Conservation (phyloP, 345 rosid genomes). For the Kandelia obovata region DNA sequence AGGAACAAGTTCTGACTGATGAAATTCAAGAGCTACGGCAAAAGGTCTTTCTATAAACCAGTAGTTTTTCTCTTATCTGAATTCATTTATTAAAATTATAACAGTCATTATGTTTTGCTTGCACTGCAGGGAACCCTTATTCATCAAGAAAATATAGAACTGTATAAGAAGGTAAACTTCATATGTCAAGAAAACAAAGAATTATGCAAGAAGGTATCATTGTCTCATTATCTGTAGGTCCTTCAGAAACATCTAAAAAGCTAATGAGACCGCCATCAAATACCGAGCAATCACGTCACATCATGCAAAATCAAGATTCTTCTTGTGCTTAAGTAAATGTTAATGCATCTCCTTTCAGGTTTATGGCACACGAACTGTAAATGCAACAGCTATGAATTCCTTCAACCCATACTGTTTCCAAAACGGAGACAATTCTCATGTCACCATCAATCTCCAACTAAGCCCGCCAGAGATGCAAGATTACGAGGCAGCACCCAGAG, state of each 20-base stretch:
- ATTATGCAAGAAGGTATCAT: background rate
- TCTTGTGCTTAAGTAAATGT: constrained; percentile 1
- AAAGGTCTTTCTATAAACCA: constrained; percentile 34
- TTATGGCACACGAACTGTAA: constrained; percentile 30
- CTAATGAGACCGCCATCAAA: background rate
- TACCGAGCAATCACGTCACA: background rate
- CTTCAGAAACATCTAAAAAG: background rate
- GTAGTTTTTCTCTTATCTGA: background rate
- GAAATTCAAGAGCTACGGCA: constrained; percentile 52
- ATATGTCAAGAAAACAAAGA: constrained; percentile 29
- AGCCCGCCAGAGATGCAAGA: constrained; percentile 42
- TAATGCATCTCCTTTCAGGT: constrained; percentile 36
- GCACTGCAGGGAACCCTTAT: constrained; percentile 29
- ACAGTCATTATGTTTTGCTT: background rate
- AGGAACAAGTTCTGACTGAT: constrained; percentile 48
- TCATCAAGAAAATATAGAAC: constrained; percentile 41
- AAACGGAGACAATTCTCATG: constrained; percentile 28
- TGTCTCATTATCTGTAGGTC: background rate
- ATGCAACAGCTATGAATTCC: constrained; percentile 32
- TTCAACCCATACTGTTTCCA: constrained; percentile 23
- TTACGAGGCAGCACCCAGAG: background rate
- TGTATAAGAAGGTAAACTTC: constrained; percentile 38
- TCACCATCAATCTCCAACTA: constrained; percentile 47
- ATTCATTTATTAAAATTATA: background rate
- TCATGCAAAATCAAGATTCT: background rate